A percentile compares a stretch with the other conserved stretches of the same genome.
These are phyloP conservation scores for Lentinula aciculospora DNA, from an alignment of 768 basidiomycete species.

Conservation along the genomic window DNA sequence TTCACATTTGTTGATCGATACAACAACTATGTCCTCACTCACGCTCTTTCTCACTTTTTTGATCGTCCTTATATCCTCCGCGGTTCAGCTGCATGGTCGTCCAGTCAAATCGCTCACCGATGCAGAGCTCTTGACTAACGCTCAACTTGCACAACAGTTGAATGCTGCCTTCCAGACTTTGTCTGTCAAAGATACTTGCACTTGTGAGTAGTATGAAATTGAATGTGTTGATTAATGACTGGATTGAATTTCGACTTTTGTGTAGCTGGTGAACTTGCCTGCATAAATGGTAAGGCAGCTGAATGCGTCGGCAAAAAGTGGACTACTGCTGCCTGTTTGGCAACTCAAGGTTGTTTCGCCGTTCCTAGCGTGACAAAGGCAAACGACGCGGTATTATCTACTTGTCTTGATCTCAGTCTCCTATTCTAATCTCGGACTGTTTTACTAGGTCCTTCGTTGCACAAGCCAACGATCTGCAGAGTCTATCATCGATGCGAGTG, in stretches of 20 bases:
- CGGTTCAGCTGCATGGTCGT: background rate
- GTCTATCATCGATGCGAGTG: background rate
- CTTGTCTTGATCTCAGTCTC: background rate
- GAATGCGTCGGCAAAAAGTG: background rate
- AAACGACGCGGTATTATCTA: background rate
- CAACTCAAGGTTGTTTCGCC: background rate
- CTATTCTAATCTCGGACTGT: background rate
- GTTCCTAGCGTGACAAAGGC: background rate
- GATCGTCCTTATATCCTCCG: background rate
- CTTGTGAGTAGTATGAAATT: background rate
- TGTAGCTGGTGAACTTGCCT: background rate
- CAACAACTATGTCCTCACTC: background rate
- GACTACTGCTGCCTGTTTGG: background rate
- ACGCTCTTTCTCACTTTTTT: background rate
- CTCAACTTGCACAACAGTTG: background rate
- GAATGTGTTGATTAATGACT: background rate
- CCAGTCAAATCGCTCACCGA: background rate
- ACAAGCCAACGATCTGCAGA: constrained; percentile 1
- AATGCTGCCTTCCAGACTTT: background rate
- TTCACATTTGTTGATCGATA: background rate
- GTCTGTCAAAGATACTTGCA: background rate
- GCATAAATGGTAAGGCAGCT: background rate
- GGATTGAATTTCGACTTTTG: background rate
- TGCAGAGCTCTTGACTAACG: background rate
- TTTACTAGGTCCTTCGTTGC: background rate